Base-by-base conservation (phyloP, 1,284 basidiomycete species). In the Boletus smithii region DNA sequence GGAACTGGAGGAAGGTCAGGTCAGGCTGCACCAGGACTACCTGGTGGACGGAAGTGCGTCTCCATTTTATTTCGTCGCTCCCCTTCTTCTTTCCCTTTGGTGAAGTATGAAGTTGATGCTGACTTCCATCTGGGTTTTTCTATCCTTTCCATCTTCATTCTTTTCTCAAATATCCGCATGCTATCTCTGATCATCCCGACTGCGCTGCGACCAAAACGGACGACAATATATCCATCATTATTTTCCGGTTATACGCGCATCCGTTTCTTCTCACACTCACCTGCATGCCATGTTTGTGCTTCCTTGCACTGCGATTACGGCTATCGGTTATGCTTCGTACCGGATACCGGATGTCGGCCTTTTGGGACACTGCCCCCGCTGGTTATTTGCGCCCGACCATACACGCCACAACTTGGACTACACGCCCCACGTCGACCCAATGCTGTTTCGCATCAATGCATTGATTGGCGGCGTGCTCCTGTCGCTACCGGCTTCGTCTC, bases 31-130 rank as follows among this genome's bases (percentile, higher is more conserved):
- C 40, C 58, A 7, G 56, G 43, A 16, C 26, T 47, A 24, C 48
- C 64, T 38, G 49, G 57, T 37, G 60, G 53, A 44, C 59, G 60
- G 8, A 65, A 56, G 62, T 65, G 52, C 50, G 62, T 62, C 16
- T 42, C 31, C 14, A 2, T 37, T 49, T 52, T 49, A 32, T 44
- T 26, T 44, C 9, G 3, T 22, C 24, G 1, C 17, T n/a, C 26
- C 22, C 5, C 32, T 34, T 31, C 13, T 32, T 26, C 16, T 33
- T 24, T 26, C 22, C 5, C 6, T 10, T 5, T 11, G 17, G 10
- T 31, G 14, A 35, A 40, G 26, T 42, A 34, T 29, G 30, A 32
- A 8, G 9, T 33, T 37, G 40, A 43, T 50, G 37, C 60, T 64
- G 41, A 60, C 38, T 20, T 34, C n/a, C 27, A 35, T 44, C 24